Evolutionary conservation across 108 stramenopile species (phyloP).

Genomic region (Parietichytrium sp.): DNA sequence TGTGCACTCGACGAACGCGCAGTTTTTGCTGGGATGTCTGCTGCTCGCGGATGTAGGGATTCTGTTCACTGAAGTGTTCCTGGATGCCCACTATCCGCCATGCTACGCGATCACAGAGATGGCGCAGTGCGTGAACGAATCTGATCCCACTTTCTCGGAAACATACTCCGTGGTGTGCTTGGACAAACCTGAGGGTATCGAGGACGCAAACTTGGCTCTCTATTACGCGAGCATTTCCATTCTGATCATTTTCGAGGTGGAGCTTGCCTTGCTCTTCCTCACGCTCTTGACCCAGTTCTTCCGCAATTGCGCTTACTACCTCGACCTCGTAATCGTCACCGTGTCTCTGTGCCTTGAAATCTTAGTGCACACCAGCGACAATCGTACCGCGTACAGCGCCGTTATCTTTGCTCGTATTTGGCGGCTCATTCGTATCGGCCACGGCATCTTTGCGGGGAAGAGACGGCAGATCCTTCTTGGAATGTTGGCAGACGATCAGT

Average conservation of each 20-base stretch:
- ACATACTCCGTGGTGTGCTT: neutral
- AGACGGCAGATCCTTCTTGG: neutral
- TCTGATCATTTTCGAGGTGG: conserved; percentile 28
- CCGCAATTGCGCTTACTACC: neutral
- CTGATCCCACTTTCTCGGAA: neutral
- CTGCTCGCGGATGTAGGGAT: neutral
- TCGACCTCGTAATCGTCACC: conserved; percentile 9
- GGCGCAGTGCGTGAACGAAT: neutral
- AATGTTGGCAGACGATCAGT: conserved; percentile 9
- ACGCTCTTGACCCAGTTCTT: conserved; percentile 9
- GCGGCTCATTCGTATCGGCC: conserved; percentile 39
- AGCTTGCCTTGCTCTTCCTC: neutral
- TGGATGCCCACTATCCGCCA: conserved; percentile 21
- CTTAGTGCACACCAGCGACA: neutral
- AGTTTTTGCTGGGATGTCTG: neutral
- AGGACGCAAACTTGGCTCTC: neutral
- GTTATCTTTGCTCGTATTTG: neutral
- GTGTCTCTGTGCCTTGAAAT: neutral
- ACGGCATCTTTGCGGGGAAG: conserved; percentile 1
- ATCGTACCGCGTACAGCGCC: neutral
- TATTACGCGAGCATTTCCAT: neutral
- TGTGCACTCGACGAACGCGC: conserved; percentile 7
- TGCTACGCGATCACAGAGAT: neutral
- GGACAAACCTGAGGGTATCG: neutral
- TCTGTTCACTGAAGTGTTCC: neutral